Evolutionary conservation across 2,329 filamentous ascomycete genomes (phyloP).

Genomic region (Hymenoscyphus salicellus): DNA sequence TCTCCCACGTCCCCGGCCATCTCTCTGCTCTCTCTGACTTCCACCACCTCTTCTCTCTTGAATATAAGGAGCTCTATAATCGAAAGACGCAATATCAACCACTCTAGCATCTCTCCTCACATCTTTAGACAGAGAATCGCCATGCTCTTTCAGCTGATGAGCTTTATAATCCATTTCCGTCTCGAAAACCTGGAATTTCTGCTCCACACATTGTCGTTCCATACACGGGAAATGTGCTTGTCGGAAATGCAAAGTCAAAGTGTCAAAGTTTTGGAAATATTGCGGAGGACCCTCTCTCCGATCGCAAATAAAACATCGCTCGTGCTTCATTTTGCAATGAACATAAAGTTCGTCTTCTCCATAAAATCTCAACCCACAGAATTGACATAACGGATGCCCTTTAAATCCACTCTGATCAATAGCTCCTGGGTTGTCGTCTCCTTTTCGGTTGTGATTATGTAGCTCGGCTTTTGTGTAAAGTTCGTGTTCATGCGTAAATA

Average conservation of each 20-base stretch:
- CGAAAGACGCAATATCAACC: constrained; percentile 85
- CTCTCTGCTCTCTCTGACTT: constrained; percentile 40
- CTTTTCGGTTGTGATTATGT: constrained; percentile 81
- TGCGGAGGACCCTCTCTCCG: constrained; percentile 62
- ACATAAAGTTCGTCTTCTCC: constrained; percentile 92
- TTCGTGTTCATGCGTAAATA: constrained; percentile 97
- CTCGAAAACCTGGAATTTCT: constrained; percentile 96
- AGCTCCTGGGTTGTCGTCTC: constrained; percentile 86
- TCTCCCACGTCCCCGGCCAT: constrained; percentile 50
- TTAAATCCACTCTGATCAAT: constrained; percentile 93
- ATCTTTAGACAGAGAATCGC: constrained; percentile 75
- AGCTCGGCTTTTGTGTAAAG: constrained; percentile 80
- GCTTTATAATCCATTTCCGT: constrained; percentile 93
- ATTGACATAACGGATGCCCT: constrained; percentile 90
- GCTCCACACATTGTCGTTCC: constrained; percentile 85
- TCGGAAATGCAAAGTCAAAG: constrained; percentile 81
- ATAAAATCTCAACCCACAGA: constrained; percentile 90
- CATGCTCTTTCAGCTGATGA: constrained; percentile 83
- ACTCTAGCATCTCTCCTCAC: constrained; percentile 76
- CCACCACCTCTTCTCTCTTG: constrained; percentile 50
- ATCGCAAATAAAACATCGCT: constrained; percentile 93
- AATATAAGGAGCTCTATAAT: constrained; percentile 70
- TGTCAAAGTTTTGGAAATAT: constrained; percentile 87
- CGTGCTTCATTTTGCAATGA: constrained; percentile 91
- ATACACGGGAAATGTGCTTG: constrained; percentile 83